Evolutionary conservation across 306 rosid genomes (phyloP), one percentile per base, ranked within the genome.

Genomic region (Mucuna pruriens): DNA sequence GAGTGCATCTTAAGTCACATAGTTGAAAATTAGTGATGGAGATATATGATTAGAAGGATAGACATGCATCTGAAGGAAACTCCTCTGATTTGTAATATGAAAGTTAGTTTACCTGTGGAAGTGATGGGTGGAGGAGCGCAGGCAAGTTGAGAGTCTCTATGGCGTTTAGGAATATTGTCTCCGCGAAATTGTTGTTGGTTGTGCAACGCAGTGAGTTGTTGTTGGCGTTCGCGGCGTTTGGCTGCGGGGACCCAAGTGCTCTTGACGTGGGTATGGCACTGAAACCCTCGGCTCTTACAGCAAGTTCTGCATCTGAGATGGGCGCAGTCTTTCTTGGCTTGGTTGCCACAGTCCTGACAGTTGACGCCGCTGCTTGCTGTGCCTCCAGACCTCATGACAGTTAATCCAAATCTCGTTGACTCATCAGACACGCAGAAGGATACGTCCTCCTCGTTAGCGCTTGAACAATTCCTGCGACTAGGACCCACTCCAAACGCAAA

Each of bases 221-320:
- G 92, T 20, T 88, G 99, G 13, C 98, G 86, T 76, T 93, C 94
- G 1, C 99, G 94, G 85, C 99, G 96, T 69, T 89, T 96, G 1
- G 99, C 90, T 0, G 97, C 99, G 1, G 99, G 99, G 45, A 96
- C 97, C 99, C 99, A 96, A 68, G 99, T 96, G 88, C 99, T 96
- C 89, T 87, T 96, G 19, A 96, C 91, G 86, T 96, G 99, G 16
- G 99, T 91, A 26, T 86, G 92, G 62, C 99, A 95, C 70, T 82
- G 97, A 87, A 91, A 86, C 88, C 99, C 99, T 86, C 99, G 91
- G 83, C 97, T 95, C 78, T 91, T 93, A 46, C 99, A 95, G 62
- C 99, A 95, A 33, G 98, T 95, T n/a, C 99, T 85, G 84, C 99
- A 95, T 63, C 99, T 54, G 55, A 93, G 85, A 76, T 95, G 97